A percentile compares a stretch with the other conserved stretches of the same genome.
These are phyloP conservation scores for Capsicum pubescens DNA, from an alignment of 257 asterid species.

Conservation along the genomic window DNA sequence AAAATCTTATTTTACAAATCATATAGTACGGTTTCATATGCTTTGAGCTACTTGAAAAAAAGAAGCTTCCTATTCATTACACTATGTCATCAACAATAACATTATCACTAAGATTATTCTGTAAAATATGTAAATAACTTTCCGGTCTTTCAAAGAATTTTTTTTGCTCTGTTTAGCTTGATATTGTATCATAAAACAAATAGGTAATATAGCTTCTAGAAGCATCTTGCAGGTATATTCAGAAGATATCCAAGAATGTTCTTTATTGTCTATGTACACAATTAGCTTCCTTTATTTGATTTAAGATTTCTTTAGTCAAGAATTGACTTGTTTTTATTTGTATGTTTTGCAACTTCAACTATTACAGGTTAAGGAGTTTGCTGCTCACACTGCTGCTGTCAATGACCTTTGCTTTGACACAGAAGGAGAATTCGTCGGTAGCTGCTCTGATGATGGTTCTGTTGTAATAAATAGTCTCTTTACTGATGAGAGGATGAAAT, in stretches of 20 bases:
- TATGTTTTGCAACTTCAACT: conserved; percentile 21
- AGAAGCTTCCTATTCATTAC: not conserved
- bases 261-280: not conserved
- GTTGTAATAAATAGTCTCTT: conserved; percentile 92
- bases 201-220: conserved; percentile 12
- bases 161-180: not conserved
- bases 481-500: conserved; percentile 85
- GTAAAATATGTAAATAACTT: not conserved
- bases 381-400: conserved; percentile 88
- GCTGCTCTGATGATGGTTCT: conserved; percentile 99
- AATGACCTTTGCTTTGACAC: conserved; percentile 91
- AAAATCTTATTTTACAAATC: not conserved
- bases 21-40: conserved; percentile 4
- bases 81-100: conserved; percentile 3
- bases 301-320: not conserved
- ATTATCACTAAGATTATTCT: conserved; percentile 21
- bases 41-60: not conserved
- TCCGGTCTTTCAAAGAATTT: not conserved
- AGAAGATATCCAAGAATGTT: not conserved
- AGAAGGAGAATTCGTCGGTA: conserved; percentile 97
- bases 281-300: conserved; percentile 12
- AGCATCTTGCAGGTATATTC: not conserved
- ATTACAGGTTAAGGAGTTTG: conserved; percentile 86
- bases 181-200: not conserved
- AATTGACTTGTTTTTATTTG: not conserved